Conservation (phyloP, 371 early-diverging fungal species). For the Mortierella polycephala region DNA sequence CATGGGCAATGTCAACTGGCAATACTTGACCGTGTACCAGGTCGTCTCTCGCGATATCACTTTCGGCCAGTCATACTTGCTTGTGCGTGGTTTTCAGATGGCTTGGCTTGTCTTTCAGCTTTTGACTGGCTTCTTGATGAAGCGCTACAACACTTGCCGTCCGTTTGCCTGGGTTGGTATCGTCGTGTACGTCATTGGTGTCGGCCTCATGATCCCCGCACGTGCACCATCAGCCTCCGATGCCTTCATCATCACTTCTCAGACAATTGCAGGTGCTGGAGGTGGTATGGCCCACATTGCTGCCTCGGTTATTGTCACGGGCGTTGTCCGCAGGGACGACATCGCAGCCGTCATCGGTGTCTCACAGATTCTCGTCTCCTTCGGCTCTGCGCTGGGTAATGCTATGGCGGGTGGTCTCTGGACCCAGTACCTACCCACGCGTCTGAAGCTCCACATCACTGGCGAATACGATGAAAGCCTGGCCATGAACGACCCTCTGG, state of each 20-base stretch:
- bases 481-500: constrained; percentile 27
- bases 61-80: constrained; percentile 33
- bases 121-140: constrained; percentile 53
- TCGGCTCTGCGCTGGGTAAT: constrained; percentile 56
- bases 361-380: constrained; percentile 54
- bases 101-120: constrained; percentile 55
- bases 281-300: constrained; percentile 58
- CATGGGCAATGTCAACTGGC: constrained; percentile 57
- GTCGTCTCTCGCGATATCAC: constrained; percentile 57
- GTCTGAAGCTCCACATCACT: constrained; percentile 54
- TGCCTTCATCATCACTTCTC: constrained; percentile 57
- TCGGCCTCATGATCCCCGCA: constrained; percentile 63
- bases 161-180: constrained; percentile 58
- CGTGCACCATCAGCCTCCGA: constrained; percentile 54
- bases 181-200: constrained; percentile 51
- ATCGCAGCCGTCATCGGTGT: constrained; percentile 57
- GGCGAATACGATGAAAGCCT: constrained; percentile 51
- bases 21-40: constrained; percentile 58
- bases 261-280: constrained; percentile 58
- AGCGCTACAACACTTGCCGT: constrained; percentile 53
- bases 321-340: constrained; percentile 46
- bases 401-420: constrained; percentile 61
- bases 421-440: constrained; percentile 57
- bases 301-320: constrained; percentile 35
- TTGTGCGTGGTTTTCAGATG: constrained; percentile 57